phyloP scores from a whole-genome alignment of 257 asterid species.

The Nicotiana otophora region DNA sequence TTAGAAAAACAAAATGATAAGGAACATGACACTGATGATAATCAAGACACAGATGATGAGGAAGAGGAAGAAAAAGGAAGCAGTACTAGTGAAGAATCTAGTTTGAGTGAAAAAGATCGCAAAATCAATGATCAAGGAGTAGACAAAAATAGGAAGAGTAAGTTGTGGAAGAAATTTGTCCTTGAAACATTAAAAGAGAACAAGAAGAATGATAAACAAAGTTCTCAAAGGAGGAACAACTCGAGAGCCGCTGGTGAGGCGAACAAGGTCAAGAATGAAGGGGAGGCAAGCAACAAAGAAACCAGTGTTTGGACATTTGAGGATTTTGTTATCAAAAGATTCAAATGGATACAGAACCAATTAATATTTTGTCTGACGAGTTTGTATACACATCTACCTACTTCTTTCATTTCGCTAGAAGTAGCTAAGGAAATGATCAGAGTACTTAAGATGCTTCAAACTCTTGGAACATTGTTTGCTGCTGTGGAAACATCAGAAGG shows the following conservation, averaged over 20 bases:
- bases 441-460: slow-evolving; percentile 20
- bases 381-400: slow-evolving; percentile 44
- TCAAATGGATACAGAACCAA: not conserved
- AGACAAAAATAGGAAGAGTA: not conserved
- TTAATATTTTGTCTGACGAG: slow-evolving; percentile 22
- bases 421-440: slow-evolving; percentile 21
- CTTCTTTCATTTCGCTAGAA: slow-evolving; percentile 24
- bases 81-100: not conserved
- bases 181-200: slow-evolving; percentile 13
- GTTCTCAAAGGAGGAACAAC: not conserved
- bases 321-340: slow-evolving; percentile 29
- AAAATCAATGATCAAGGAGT: not conserved
- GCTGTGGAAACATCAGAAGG: not conserved
- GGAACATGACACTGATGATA: not conserved
- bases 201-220: slow-evolving; percentile 15
- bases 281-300: not conserved
- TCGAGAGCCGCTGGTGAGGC: not conserved
- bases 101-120: not conserved
- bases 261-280: not conserved
- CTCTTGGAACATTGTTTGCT: slow-evolving; percentile 12
- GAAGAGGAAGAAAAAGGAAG: not conserved
- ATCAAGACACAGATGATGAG: slow-evolving; percentile 8
- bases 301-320: slow-evolving; percentile 29
- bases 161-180: slow-evolving; percentile 25
- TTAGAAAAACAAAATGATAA: not conserved